Evolutionary conservation across 257 asterid genomes (phyloP).

Genomic region (Jasminum sambac): DNA sequence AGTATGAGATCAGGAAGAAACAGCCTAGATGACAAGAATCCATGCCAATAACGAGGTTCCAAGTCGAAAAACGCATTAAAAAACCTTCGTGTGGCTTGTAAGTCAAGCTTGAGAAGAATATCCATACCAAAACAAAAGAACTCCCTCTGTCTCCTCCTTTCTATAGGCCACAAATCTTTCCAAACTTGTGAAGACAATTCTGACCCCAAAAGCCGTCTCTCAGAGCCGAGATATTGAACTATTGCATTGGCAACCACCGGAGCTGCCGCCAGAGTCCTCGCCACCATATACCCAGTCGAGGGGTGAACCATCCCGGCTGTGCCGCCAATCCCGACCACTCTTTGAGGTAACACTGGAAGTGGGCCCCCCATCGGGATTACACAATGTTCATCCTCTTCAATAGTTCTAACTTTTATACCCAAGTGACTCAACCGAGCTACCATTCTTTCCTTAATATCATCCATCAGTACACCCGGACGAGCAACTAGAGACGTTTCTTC

Average conservation of each 20-base stretch:
- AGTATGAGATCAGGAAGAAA: conserved; percentile 79
- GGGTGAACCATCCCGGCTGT: conserved; percentile 99
- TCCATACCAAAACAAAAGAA: conserved; percentile 99
- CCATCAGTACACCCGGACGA: conserved; percentile 86
- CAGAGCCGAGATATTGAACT: conserved; percentile 62
- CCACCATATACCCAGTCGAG: conserved; percentile 98
- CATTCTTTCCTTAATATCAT: conserved; percentile 91
- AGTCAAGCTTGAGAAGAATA: conserved; percentile 83
- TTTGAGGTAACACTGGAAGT: conserved; percentile 87
- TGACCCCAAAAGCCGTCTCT: conserved; percentile 40
- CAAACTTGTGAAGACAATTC: conserved; percentile 75
- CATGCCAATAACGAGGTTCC: conserved; percentile 96
- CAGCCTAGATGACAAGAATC: conserved; percentile 87
- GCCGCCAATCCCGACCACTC: conserved; percentile 94
- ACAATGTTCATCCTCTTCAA: conserved; percentile 92
- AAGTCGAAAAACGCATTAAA: conserved; percentile 85
- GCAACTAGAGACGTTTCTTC: conserved; percentile 99
- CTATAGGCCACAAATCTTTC: conserved; percentile 95
- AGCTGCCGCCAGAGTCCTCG: conserved; percentile 97
- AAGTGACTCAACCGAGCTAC: conserved; percentile 82
- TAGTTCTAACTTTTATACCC: conserved; percentile 77
- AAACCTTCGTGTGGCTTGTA: conserved; percentile 79
- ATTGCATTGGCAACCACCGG: conserved; percentile 87
- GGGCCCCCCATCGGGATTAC: conserved; percentile 99
- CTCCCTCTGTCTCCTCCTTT: conserved; percentile 93